Percentiles rank a stretch among this genome's conserved stretches.
These are phyloP conservation scores for Aegle marmelos DNA, from an alignment of 345 rosid genomes.

Conservation along the genomic window DNA sequence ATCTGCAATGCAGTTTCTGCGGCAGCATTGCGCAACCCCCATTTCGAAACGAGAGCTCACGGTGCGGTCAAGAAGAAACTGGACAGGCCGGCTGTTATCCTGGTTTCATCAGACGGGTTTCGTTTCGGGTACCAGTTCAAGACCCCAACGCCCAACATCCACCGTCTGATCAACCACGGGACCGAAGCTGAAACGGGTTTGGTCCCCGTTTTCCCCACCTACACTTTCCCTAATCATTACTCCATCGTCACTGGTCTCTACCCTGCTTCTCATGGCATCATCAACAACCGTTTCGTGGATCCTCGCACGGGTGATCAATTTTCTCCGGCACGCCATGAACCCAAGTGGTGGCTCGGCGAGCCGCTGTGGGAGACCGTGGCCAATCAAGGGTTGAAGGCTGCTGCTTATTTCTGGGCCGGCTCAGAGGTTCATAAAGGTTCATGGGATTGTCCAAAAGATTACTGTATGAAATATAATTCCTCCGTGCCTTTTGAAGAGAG, in stretches of 20 bases:
- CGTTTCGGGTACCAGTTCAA: conserved; percentile 97
- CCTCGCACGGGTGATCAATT: conserved; percentile 62
- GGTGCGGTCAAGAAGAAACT: conserved; percentile 51
- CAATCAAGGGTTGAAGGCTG: conserved; percentile 75
- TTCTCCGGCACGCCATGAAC: conserved; percentile 72
- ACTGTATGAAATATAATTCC: conserved; percentile 59
- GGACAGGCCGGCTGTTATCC: conserved; percentile 56
- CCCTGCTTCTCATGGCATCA: conserved; percentile 82
- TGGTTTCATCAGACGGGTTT: conserved; percentile 90
- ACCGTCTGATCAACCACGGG: conserved; percentile 72
- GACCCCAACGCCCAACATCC: conserved; percentile 65
- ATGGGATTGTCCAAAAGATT: conserved; percentile 68
- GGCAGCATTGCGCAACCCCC: conserved; percentile 45
- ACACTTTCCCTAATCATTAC: conserved; percentile 93
- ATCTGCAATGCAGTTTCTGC: conserved; percentile 68
- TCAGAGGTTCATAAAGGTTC: conserved; percentile 91
- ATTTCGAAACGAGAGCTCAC: conserved; percentile 27
- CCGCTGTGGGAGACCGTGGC: conserved; percentile 91
- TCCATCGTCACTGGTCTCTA: conserved; percentile 92
- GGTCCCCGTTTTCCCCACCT: conserved; percentile 83
- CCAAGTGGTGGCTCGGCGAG: conserved; percentile 97
- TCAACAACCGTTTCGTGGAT: conserved; percentile 64
- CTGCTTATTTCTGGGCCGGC: conserved; percentile 96
- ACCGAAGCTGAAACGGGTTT: conserved; percentile 85
- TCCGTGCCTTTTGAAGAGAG: conserved; percentile 85